A percentile compares a stretch with the other conserved stretches of the same genome.
Conservation (phyloP, 2,329 filamentous ascomycete genomes). For the Colletotrichum lini region DNA sequence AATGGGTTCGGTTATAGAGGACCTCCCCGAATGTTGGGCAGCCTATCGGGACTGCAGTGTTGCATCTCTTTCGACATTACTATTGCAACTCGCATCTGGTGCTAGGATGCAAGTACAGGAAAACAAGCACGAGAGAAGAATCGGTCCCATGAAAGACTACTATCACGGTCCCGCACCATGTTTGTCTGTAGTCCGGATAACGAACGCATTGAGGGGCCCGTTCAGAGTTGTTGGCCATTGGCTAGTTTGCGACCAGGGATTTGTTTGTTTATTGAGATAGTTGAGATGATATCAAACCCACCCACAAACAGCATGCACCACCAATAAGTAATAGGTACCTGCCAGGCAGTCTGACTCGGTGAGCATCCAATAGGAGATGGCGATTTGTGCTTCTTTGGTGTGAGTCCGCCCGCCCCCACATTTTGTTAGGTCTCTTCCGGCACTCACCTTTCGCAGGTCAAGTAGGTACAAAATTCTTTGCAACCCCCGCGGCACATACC, state of each 20-base stretch:
- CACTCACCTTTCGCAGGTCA: not conserved
- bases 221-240: constrained; percentile 11
- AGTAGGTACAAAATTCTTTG: constrained; percentile 29
- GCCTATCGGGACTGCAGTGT: constrained; percentile 23
- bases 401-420: constrained; percentile 38
- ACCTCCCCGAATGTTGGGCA: not conserved
- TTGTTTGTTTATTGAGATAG: not conserved
- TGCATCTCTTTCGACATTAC: not conserved
- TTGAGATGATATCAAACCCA: not conserved
- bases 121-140: constrained; percentile 9
- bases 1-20: constrained; percentile 7
- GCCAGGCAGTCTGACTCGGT: not conserved
- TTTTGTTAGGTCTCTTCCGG: constrained; percentile 24
- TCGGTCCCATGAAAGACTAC: not conserved
- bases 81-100: not conserved
- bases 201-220: constrained; percentile 17
- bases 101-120: constrained; percentile 1
- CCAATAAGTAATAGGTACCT: not conserved
- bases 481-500: constrained; percentile 27
- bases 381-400: not conserved
- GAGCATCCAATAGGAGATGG: constrained; percentile 8
- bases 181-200: not conserved
- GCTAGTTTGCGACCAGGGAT: constrained; percentile 25
- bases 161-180: not conserved
- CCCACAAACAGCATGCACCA: not conserved